Evolutionary conservation across 2,329 filamentous ascomycete genomes (phyloP), one percentile per base, ranked within the genome.

Genomic region (Talaromyces marneffei): DNA sequence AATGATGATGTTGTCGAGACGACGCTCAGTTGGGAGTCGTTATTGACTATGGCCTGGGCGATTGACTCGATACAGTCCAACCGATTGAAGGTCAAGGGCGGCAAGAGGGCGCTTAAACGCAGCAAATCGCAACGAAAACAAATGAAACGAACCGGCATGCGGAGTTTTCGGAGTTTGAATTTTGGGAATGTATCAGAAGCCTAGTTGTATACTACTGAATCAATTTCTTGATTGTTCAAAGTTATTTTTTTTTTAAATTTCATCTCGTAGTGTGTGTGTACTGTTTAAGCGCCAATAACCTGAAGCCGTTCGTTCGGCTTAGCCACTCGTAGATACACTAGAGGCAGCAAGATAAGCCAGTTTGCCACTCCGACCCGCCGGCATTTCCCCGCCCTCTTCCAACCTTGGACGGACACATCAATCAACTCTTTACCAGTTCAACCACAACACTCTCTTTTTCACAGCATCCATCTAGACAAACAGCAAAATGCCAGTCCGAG

Each of bases 1-100:
- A 70, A 67, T 70, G 69, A 64, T 64, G 63, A 64, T 54, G 68
- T 69, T 65, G 69, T 65, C 57, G 67, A 66, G 69, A 69, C 66
- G 62, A 67, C 67, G 69, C 71, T 65, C 71, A 69, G 68, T 65
- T 79, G 77, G 76, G 75, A 77, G 73, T 77, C 73, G 66, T 72
- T 80, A 60, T 74, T 79, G 68, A 79, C 78, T 59, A 73, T 78
- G 67, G 71, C 72, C 59, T 79, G 75, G 75, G 74, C 74, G 59
- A 78, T 80, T 66, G 71, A 78, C 71, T 72, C 74, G 68, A 72
- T 79, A 63, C 71, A 70, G 66, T 72, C 74, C 55, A 71, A 70
- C 71, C 69, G 67, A 65, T 66, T 65, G 37, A 69, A 71, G 64
- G 68, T 67, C 67, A 57, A 65, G 68, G 65, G 60, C 68, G 63